Percentiles rank a stretch among this genome's conserved stretches.
Conservation (phyloP, 2,329 filamentous ascomycete genomes). For the Amauroascus niger region DNA sequence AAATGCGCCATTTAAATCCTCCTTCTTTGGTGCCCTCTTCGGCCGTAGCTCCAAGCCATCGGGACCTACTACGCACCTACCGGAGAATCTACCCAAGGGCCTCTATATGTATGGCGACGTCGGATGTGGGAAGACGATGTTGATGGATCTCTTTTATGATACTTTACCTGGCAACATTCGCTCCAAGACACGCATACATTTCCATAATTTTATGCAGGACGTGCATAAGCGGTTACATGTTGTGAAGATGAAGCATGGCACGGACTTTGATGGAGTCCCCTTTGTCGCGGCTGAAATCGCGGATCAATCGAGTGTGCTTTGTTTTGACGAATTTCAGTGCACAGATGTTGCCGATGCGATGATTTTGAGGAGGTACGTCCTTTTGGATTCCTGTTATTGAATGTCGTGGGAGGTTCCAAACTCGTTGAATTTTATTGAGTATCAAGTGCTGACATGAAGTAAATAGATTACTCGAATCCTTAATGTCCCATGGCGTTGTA, state of each 20-base stretch:
- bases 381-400: too few species aligned
- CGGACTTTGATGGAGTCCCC: constrained; percentile 79
- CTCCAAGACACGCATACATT: constrained; percentile 87
- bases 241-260: constrained; percentile 81
- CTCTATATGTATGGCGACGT: constrained; percentile 95
- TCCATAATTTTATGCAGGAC: constrained; percentile 99
- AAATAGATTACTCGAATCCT: constrained; percentile 62
- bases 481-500: constrained; percentile 96
- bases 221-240: constrained; percentile 83
- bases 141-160: constrained; percentile 98
- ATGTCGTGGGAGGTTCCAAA: neutral
- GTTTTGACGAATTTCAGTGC: constrained; percentile 98
- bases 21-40: constrained; percentile 45
- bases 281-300: constrained; percentile 94
- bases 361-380: constrained; percentile 67
- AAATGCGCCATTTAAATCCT: constrained; percentile 31
- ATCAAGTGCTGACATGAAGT: neutral
- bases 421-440: too few species aligned
- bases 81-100: constrained; percentile 69
- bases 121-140: constrained; percentile 96
- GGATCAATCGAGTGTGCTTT: constrained; percentile 71
- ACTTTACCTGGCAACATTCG: constrained; percentile 71
- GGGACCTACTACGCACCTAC: constrained; percentile 42
- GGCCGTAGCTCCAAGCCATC: constrained; percentile 20
- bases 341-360: constrained; percentile 98